These are phyloP conservation scores for Ogataea saltuana DNA, from an alignment of 805 yeast genomes.

Conservation along the genomic window DNA sequence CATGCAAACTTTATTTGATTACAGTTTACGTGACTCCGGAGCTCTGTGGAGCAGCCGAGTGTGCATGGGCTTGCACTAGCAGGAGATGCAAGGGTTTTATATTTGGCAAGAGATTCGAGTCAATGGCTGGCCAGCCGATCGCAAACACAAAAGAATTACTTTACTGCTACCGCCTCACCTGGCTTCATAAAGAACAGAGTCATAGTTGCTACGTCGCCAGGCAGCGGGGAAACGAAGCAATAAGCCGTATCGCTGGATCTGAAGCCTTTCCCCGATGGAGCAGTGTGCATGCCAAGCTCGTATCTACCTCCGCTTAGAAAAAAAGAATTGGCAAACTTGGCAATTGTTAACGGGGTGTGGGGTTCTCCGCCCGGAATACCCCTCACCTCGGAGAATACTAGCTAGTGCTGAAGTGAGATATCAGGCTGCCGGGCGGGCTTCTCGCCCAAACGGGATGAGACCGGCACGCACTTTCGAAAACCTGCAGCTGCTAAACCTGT, in stretches of 20 bases:
- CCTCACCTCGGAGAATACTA: slow-evolving; percentile 1
- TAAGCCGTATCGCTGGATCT: background rate
- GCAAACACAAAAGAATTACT: too few relatives aligned
- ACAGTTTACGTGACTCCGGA: background rate
- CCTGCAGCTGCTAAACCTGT: background rate
- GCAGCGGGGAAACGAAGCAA: too few relatives aligned
- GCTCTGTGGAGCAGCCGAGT: too few relatives aligned
- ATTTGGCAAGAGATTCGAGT: too few relatives aligned
- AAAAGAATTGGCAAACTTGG: background rate
- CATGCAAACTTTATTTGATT: background rate
- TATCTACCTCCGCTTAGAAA: background rate
- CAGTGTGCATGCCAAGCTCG: background rate
- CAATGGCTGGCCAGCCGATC: too few relatives aligned
- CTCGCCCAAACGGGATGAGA: too few relatives aligned
- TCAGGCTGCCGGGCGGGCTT: too few relatives aligned
- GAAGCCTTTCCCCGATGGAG: background rate
- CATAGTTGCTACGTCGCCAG: too few relatives aligned
- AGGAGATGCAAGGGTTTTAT: too few relatives aligned
- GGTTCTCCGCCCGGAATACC: background rate
- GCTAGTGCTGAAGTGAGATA: background rate
- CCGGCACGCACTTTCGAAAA: too few relatives aligned
- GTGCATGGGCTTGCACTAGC: background rate
- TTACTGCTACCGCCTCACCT: too few relatives aligned
- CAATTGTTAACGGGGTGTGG: background rate
- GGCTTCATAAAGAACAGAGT: too few relatives aligned